Conservation (phyloP, 352 stramenopile genomes). For the Paralagenidium karlingii region DNA sequence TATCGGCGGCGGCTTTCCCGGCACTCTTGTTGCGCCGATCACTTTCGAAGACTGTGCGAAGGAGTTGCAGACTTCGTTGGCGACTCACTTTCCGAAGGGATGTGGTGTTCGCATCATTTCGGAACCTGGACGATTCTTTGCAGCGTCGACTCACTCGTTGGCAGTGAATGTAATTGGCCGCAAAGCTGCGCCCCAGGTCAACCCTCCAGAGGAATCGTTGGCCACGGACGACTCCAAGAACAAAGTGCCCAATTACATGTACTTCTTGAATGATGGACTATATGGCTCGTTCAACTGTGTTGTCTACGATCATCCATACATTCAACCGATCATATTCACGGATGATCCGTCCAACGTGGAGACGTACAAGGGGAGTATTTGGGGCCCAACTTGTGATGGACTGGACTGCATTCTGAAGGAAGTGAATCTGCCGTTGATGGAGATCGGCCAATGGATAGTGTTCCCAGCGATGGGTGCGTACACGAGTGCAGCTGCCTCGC, state of each 20-base stretch:
- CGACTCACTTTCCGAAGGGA: constrained; percentile 49
- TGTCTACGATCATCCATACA: constrained; percentile 91
- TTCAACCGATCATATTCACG: constrained; percentile 65
- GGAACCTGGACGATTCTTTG: constrained; percentile 93
- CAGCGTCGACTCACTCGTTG: constrained; percentile 85
- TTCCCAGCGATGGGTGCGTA: constrained; percentile 95
- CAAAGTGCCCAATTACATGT: constrained; percentile 69
- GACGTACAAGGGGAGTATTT: constrained; percentile 71
- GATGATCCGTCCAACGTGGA: constrained; percentile 18
- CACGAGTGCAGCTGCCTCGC: constrained; percentile 81
- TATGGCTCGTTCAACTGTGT: constrained; percentile 97
- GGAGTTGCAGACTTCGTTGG: constrained; percentile 58
- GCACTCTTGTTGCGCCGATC: constrained; percentile 57
- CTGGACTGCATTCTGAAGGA: constrained; percentile 92
- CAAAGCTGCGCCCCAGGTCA: constrained; percentile 66
- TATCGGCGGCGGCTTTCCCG: constrained; percentile 92
- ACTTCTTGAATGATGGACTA: constrained; percentile 95
- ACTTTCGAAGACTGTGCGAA: constrained; percentile 70
- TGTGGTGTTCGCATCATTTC: constrained; percentile 87
- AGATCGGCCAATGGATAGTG: constrained; percentile 91
- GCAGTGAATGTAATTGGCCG: constrained; percentile 86
- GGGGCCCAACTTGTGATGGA: constrained; percentile 93
- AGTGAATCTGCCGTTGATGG: constrained; percentile 81
- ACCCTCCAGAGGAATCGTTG: too few species aligned
- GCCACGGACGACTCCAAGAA: too few species aligned